Percentiles rank a stretch among this genome's conserved stretches.
These are phyloP conservation scores for Asterella californica DNA, from an alignment of 225 moss, liverwort and hornwort genomes.

Conservation along the genomic window DNA sequence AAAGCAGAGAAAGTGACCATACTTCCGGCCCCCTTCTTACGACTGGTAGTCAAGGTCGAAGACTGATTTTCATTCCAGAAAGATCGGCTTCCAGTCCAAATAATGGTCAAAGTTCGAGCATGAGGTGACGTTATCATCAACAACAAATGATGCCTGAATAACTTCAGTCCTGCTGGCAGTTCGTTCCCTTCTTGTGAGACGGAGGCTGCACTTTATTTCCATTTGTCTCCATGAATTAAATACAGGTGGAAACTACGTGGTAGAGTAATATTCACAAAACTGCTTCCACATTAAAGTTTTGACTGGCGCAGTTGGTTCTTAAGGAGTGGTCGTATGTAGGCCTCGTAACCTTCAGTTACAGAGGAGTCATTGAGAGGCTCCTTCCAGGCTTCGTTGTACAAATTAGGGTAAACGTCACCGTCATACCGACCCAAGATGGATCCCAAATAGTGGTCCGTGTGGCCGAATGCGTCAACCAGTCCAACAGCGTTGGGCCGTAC, in stretches of 20 bases:
- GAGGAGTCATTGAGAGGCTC: conserved; percentile 61
- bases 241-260: background rate
- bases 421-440: conserved; percentile 92
- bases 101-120: background rate
- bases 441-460: conserved; percentile 78
- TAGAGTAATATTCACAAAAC: background rate
- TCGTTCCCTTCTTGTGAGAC: background rate
- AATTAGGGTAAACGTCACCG: conserved; percentile 90
- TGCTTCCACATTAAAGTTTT: conserved; percentile 21
- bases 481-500: conserved; percentile 89
- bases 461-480: conserved; percentile 93
- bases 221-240: background rate
- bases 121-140: background rate
- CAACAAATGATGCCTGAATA: background rate
- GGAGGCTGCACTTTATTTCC: background rate
- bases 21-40: no score
- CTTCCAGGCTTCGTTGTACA: conserved; percentile 75
- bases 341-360: conserved; percentile 82
- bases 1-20: no score
- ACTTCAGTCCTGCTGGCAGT: background rate
- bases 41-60: no score
- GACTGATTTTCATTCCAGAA: background rate
- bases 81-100: background rate
- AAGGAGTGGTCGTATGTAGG: conserved; percentile 73
- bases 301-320: conserved; percentile 47